A percentile compares a stretch with the other conserved stretches of the same genome.
phyloP scores from a whole-genome alignment of 345 rosid species.

The Salix caprea region DNA sequence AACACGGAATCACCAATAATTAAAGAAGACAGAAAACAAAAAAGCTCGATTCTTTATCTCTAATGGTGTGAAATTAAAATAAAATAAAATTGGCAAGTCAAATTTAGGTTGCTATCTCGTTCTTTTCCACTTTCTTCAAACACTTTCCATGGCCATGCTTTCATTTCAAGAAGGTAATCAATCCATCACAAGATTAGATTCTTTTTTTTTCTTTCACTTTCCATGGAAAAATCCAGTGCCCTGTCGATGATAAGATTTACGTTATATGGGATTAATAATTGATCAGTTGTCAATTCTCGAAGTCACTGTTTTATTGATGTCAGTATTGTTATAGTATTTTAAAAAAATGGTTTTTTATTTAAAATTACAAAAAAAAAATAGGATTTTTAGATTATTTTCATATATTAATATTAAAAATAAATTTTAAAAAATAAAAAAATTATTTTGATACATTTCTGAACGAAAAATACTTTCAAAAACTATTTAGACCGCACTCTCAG shows the following conservation, averaged over 20 bases:
- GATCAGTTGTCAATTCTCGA: neutral
- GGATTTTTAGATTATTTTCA: no score
- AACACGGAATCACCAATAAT: neutral
- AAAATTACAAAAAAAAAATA: no score
- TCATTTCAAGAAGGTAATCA: neutral
- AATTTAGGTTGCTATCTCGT: neutral
- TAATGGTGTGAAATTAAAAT: neutral
- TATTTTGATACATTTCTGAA: no score
- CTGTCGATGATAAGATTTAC: neutral
- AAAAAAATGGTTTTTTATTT: no score
- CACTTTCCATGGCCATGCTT: neutral
- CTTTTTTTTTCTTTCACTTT: neutral
- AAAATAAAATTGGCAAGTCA: neutral
- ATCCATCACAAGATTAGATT: neutral
- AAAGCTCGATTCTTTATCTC: neutral
- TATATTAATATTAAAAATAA: no score
- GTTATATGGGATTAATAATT: neutral
- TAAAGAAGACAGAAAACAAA: neutral
- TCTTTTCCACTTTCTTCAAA: neutral
- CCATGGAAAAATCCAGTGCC: neutral
- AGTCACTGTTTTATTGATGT: neutral
- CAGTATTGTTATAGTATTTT: no score
- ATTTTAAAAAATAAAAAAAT: no score
- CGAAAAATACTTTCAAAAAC: no score
- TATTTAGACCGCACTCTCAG: rapidly evolving